A percentile compares a stretch with the other conserved stretches of the same genome.
Evolutionary conservation across 1,284 basidiomycete genomes (phyloP).

Genomic region (Tilletiaria anomala): DNA sequence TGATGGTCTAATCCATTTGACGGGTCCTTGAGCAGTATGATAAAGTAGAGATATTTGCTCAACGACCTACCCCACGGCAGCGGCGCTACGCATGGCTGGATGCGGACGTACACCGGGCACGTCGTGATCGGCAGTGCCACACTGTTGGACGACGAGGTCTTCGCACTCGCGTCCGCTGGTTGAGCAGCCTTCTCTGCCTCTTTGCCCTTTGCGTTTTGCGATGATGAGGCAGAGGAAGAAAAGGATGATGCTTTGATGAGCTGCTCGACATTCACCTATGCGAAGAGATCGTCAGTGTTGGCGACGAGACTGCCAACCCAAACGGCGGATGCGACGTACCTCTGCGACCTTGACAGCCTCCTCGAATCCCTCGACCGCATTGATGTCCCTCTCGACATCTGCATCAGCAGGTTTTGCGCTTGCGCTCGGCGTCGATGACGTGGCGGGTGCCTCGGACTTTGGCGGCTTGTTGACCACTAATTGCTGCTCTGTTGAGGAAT

Average conservation of each 20-base stretch:
- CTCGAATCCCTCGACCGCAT: slow-evolving; percentile 67
- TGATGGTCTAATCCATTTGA: slow-evolving; percentile 26
- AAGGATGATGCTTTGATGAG: neutral
- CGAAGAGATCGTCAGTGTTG: slow-evolving; percentile 11
- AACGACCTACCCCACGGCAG: slow-evolving; percentile 9
- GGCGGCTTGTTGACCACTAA: slow-evolving; percentile 29
- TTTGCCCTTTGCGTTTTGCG: neutral
- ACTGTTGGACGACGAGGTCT: neutral
- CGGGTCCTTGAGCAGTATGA: slow-evolving; percentile 28
- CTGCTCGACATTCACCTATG: neutral
- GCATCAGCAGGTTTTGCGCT: too few species aligned
- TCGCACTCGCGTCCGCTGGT: slow-evolving; percentile 1
- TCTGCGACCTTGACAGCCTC: slow-evolving; percentile 66
- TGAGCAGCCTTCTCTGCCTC: slow-evolving; percentile 1
- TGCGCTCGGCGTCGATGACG: too few species aligned
- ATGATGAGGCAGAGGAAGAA: neutral
- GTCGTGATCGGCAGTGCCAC: slow-evolving; percentile 58
- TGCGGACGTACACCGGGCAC: slow-evolving; percentile 78
- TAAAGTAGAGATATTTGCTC: slow-evolving; percentile 19
- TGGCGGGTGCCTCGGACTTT: slow-evolving; percentile 1
- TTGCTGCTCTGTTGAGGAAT: slow-evolving; percentile 13
- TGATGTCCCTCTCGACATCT: slow-evolving; percentile 50
- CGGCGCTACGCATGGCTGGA: slow-evolving; percentile 53
- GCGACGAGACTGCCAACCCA: neutral
- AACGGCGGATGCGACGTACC: slow-evolving; percentile 40